These are phyloP conservation scores for Aspergillus sp. DNA, from an alignment of 2,329 filamentous ascomycete species.

Conservation along the genomic window DNA sequence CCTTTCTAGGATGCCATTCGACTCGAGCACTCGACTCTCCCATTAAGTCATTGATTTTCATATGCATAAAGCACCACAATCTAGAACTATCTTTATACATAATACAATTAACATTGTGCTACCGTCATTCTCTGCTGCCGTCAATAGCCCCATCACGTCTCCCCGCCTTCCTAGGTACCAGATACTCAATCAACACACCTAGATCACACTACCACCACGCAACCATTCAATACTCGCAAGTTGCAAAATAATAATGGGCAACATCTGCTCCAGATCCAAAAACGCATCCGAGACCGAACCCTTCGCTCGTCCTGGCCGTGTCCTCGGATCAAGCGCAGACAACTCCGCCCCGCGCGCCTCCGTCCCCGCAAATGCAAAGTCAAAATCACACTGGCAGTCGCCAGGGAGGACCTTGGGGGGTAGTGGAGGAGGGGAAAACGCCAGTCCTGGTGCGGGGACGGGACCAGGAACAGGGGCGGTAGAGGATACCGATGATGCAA, in stretches of 20 bases:
- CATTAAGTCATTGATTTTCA: not conserved
- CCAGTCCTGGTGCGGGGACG: conserved; percentile 4
- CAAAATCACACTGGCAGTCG: conserved; percentile 37
- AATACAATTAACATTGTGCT: not conserved
- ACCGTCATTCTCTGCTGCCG: not conserved
- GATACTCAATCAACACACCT: not conserved
- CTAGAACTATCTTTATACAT: not conserved
- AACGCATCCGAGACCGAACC: conserved; percentile 55
- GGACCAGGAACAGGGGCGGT: not conserved
- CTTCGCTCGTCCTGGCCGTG: conserved; percentile 72
- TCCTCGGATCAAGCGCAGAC: conserved; percentile 54
- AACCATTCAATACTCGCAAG: not conserved
- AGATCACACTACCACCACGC: not conserved
- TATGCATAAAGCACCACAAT: not conserved
- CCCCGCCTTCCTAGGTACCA: not conserved
- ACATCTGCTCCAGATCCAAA: conserved; percentile 74
- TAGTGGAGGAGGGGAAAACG: conserved; percentile 10
- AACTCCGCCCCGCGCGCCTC: conserved; percentile 52
- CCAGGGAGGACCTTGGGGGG: conserved; percentile 65
- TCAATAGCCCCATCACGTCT: not conserved
- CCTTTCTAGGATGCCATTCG: not conserved
- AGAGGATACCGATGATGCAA: conserved; percentile 54
- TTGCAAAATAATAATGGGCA: conserved; percentile 65
- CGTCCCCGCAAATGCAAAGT: conserved; percentile 42
- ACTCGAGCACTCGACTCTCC: not conserved